Conservation (phyloP, 2,329 filamentous ascomycete genomes). For the Parascedosporium putredinis region DNA sequence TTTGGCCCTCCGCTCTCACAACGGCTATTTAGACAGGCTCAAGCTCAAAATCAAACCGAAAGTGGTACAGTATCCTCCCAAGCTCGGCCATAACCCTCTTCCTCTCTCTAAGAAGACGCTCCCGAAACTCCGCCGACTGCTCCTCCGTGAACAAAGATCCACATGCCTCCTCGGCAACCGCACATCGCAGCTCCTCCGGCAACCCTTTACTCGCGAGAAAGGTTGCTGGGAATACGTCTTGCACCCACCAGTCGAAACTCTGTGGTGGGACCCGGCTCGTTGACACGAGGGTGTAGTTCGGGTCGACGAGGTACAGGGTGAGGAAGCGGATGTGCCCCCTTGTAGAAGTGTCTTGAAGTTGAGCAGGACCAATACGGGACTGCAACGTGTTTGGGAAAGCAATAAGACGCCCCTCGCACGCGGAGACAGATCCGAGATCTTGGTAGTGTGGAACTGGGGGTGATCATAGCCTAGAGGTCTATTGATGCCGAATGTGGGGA, state of each 20-base stretch:
- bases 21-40: too few relatives aligned
- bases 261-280: slow-evolving; percentile 4
- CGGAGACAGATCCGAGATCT: slow-evolving; percentile 3
- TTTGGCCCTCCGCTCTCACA: too few relatives aligned
- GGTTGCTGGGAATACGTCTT: neutral
- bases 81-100: slow-evolving; percentile 7
- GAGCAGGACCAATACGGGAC: slow-evolving; percentile 2
- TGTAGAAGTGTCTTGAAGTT: slow-evolving; percentile 1
- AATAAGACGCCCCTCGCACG: slow-evolving; percentile 1
- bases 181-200: neutral
- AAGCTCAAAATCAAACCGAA: too few relatives aligned
- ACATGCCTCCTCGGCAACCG: neutral
- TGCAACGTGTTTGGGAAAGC: slow-evolving; percentile 3
- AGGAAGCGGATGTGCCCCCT: slow-evolving; percentile 5
- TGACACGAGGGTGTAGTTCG: slow-evolving; percentile 4
- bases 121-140: slow-evolving; percentile 5
- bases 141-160: neutral
- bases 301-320: slow-evolving; percentile 3
- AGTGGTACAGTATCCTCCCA: too few relatives aligned
- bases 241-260: slow-evolving; percentile 7
- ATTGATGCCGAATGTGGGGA: too few relatives aligned
- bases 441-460: neutral
- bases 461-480: too few relatives aligned
- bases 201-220: neutral
- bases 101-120: slow-evolving; percentile 1